These are phyloP conservation scores for Vitis hybrid DNA, from an alignment of 177 flowering plant species.

Conservation along the genomic window DNA sequence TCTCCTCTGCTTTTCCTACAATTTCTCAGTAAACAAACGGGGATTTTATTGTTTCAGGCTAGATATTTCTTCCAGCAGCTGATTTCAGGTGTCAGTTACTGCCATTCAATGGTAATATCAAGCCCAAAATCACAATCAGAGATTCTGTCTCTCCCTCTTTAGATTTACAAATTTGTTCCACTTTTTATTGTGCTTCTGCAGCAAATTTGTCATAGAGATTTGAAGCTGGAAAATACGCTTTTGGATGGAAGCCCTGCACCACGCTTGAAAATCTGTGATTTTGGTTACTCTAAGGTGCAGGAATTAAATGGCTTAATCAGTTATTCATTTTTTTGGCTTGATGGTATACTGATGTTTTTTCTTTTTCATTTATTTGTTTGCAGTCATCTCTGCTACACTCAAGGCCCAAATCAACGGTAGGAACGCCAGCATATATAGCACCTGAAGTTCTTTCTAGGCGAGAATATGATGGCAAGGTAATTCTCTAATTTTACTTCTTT, in stretches of 20 bases:
- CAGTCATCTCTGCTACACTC: conserved; percentile 46
- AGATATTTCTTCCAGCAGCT: conserved; percentile 51
- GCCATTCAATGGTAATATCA: conserved; percentile 38
- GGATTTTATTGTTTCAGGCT: conserved; percentile 23
- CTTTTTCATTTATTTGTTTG: neutral
- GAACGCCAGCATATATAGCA: conserved; percentile 45
- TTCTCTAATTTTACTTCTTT: neutral
- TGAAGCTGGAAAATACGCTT: conserved; percentile 46
- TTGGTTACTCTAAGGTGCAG: conserved; percentile 47
- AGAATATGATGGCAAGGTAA: conserved; percentile 47
- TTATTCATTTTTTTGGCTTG: too few relatives aligned
- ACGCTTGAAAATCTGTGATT: conserved; percentile 45
- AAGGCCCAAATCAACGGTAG: conserved; percentile 43
- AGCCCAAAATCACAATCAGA: neutral
- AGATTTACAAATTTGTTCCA: neutral
- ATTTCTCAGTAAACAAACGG: too few relatives aligned
- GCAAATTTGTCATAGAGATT: conserved; percentile 51
- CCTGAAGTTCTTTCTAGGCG: conserved; percentile 45
- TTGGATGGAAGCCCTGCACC: conserved; percentile 46
- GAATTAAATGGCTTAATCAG: neutral
- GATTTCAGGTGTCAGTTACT: conserved; percentile 40
- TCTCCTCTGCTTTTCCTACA: too few relatives aligned
- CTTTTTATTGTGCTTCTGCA: conserved; percentile 8
- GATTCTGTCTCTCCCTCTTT: neutral
- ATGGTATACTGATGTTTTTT: neutral